phyloP scores from a whole-genome alignment of 2,329 filamentous ascomycete species.

The Aspergillus aculeatus region DNA sequence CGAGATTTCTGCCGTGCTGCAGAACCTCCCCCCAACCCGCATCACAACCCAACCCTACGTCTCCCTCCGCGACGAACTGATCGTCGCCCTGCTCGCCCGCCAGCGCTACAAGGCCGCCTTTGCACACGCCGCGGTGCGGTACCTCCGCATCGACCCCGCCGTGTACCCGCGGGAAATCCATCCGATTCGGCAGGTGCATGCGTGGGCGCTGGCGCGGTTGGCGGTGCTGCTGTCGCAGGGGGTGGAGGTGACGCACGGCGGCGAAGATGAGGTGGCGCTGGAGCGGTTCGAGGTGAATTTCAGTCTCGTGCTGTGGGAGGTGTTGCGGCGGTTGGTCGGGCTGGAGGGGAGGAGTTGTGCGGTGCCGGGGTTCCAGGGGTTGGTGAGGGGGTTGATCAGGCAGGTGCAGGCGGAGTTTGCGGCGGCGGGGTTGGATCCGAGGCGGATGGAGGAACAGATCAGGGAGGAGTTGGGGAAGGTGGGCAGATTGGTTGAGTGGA shows the following conservation, averaged over 20 bases:
- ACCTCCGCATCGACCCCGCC: constrained; percentile 52
- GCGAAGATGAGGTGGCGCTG: constrained; percentile 15
- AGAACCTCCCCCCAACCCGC: constrained; percentile 45
- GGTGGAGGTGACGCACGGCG: constrained; percentile 17
- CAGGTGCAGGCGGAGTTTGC: constrained; percentile 30
- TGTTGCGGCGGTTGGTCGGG: constrained; percentile 30
- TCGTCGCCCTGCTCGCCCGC: constrained; percentile 48
- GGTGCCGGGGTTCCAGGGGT: constrained; percentile 31
- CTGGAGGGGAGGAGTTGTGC: constrained; percentile 27
- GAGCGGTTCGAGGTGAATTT: constrained; percentile 29
- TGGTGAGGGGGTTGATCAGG: constrained; percentile 25
- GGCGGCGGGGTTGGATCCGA: constrained; percentile 27
- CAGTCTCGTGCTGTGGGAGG: constrained; percentile 34
- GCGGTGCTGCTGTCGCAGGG: constrained; percentile 30
- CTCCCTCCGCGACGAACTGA: constrained; percentile 54
- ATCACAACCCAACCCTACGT: constrained; percentile 56
- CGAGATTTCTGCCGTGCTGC: constrained; percentile 23
- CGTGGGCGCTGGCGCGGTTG: constrained; percentile 34
- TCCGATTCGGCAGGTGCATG: constrained; percentile 54
- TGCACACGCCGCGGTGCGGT: constrained; percentile 52
- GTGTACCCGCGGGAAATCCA: constrained; percentile 52
- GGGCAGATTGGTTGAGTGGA: constrained; percentile 34
- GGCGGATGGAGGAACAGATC: constrained; percentile 22
- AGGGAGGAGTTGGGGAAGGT: constrained; percentile 51
- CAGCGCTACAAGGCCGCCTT: constrained; percentile 50